These are phyloP conservation scores for Penicillium alfredii DNA, from an alignment of 495 filamentous ascomycete genomes.

Conservation along the genomic window DNA sequence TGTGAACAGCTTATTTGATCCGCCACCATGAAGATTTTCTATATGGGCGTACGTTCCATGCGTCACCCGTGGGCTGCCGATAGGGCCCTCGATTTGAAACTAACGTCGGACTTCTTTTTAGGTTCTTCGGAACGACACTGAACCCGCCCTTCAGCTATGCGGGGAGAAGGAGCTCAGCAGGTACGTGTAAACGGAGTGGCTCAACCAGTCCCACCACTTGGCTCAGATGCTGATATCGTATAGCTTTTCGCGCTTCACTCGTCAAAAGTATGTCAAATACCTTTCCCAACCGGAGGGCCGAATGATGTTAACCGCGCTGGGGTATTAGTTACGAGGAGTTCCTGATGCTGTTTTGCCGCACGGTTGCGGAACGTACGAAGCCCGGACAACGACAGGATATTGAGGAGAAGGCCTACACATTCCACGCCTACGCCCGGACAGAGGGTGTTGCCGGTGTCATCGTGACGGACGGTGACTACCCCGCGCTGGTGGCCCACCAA, in stretches of 20 bases:
- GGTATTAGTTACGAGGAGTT: conserved; percentile 47
- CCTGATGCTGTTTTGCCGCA: conserved; percentile 50
- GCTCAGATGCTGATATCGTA: conserved; percentile 2
- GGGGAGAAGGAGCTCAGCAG: conserved; percentile 71
- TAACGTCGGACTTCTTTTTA: conserved; percentile 27
- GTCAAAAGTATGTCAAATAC: conserved; percentile 50
- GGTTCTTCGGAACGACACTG: conserved; percentile 75
- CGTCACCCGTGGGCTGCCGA: conserved; percentile 3
- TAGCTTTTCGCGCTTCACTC: conserved; percentile 74
- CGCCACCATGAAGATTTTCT: conserved; percentile 83
- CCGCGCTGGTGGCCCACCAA: conserved; percentile 84
- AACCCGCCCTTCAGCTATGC: conserved; percentile 76
- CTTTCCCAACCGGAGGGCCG: not conserved
- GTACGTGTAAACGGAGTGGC: conserved; percentile 16
- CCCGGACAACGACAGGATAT: conserved; percentile 89
- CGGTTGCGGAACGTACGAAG: conserved; percentile 71
- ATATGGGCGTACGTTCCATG: conserved; percentile 68
- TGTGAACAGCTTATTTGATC: conserved; percentile 10
- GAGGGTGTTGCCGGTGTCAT: conserved; percentile 86
- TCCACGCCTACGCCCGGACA: conserved; percentile 84
- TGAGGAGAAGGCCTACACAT: conserved; percentile 68
- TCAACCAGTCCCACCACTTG: not conserved
- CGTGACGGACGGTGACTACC: conserved; percentile 87
- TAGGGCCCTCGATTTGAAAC: not conserved
- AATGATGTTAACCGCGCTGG: conserved; percentile 1